Conservation (phyloP, 148 eudicot genomes). For the Chenopodium quinoa region DNA sequence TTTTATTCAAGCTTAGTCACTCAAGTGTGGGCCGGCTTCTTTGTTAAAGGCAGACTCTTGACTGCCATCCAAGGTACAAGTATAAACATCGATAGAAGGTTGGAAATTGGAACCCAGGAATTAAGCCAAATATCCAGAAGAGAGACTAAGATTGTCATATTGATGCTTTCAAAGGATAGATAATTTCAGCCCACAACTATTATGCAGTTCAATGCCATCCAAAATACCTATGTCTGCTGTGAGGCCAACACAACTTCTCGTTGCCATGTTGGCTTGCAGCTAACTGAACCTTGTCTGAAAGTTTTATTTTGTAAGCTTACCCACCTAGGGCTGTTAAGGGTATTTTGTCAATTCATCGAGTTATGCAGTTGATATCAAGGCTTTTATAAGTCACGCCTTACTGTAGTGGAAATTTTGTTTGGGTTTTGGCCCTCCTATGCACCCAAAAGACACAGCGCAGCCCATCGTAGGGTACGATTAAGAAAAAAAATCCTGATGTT, state of each 20-base stretch:
- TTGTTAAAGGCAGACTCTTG: no score
- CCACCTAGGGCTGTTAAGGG: neutral
- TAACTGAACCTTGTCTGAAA: neutral
- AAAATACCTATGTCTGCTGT: neutral
- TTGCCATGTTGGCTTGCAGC: neutral
- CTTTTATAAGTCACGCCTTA: neutral
- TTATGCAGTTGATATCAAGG: neutral
- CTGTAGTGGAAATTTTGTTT: neutral
- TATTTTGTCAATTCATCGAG: neutral
- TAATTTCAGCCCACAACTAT: neutral
- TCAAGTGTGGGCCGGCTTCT: no score
- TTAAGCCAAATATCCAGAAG: neutral
- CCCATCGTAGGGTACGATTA: neutral
- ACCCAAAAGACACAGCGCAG: neutral
- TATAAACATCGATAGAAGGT: neutral
- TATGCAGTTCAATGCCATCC: neutral
- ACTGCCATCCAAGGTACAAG: no score
- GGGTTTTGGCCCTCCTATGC: neutral
- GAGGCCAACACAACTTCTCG: neutral
- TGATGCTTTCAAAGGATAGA: neutral
- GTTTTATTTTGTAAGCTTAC: neutral
- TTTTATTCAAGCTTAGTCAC: no score
- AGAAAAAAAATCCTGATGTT: no score
- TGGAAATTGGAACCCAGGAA: neutral
- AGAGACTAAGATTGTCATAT: neutral